These are phyloP conservation scores for Metschnikowia colocasiae DNA, from an alignment of 805 yeast genomes.

Conservation along the genomic window DNA sequence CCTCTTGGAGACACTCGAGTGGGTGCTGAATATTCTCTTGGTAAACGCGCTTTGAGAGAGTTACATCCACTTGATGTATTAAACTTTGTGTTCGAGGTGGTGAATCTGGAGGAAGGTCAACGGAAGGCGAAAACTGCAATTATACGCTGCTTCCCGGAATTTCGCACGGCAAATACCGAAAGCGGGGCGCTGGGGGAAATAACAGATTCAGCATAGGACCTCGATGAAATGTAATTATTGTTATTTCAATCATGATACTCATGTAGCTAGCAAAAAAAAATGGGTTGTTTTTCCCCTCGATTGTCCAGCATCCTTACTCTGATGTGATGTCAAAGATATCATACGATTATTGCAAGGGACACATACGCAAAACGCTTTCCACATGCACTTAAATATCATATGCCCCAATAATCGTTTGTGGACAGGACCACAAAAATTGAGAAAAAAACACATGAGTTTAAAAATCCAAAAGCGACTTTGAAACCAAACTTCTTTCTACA, in stretches of 20 bases:
- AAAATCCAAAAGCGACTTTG: neutral
- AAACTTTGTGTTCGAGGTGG: constrained; percentile 23
- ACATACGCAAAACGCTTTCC: constrained; percentile 1
- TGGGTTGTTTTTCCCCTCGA: neutral
- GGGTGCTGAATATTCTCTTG: constrained; percentile 26
- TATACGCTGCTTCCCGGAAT: constrained; percentile 14
- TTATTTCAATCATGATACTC: neutral
- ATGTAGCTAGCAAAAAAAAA: neutral
- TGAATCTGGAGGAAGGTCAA: constrained; percentile 17
- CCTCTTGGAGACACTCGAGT: constrained; percentile 15
- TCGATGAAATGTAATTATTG: neutral
- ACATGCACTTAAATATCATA: constrained; percentile 1
- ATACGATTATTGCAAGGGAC: neutral
- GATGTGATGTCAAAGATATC: neutral
- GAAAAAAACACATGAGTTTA: neutral
- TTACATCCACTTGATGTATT: constrained; percentile 28
- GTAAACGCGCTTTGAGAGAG: constrained; percentile 32
- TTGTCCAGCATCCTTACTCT: neutral
- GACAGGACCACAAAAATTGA: neutral
- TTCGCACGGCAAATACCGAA: constrained; percentile 1
- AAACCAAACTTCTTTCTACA: neutral
- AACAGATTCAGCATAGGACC: constrained; percentile 23
- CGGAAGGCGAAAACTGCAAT: constrained; percentile 25
- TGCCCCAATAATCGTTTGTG: neutral
- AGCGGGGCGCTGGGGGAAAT: constrained; percentile 17